phyloP scores from a whole-genome alignment of 2,329 filamentous ascomycete genomes.

The Pezicula neosporulosa region DNA sequence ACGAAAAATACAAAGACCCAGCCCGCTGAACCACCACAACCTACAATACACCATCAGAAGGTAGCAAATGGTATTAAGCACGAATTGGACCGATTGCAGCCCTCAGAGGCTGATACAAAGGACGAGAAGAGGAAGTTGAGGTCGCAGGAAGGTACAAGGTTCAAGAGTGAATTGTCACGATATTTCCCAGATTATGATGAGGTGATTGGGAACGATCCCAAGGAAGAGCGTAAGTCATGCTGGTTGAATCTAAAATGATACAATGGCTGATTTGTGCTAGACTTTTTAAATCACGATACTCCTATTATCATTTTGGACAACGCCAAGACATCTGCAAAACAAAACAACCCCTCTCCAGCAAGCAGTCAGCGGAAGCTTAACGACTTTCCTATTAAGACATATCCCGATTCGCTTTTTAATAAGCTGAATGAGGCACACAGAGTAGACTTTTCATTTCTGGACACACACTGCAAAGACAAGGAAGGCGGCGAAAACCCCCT shows the following conservation, averaged over 20 bases:
- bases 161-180: conserved; percentile 85
- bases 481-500: conserved; percentile 49
- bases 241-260: background rate
- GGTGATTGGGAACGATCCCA: conserved; percentile 80
- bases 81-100: conserved; percentile 55
- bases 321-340: conserved; percentile 24
- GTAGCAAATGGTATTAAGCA: conserved; percentile 59
- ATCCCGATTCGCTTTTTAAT: conserved; percentile 52
- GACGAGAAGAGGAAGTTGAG: conserved; percentile 75
- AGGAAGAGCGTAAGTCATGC: conserved; percentile 65
- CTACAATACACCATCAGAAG: conserved; percentile 52
- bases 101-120: conserved; percentile 39
- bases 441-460: conserved; percentile 53
- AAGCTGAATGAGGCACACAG: conserved; percentile 53
- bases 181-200: conserved; percentile 97
- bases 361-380: conserved; percentile 10
- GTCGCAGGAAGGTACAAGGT: conserved; percentile 78
- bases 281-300: conserved; percentile 69
- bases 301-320: conserved; percentile 68
- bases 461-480: conserved; percentile 33
- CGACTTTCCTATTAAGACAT: conserved; percentile 44
- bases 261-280: conserved; percentile 40
- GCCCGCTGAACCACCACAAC: background rate
- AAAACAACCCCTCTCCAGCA: conserved; percentile 9
- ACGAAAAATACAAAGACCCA: background rate